These are phyloP conservation scores for Backusella psychrophila DNA, from an alignment of 192 early-diverging fungal species.

Conservation along the genomic window DNA sequence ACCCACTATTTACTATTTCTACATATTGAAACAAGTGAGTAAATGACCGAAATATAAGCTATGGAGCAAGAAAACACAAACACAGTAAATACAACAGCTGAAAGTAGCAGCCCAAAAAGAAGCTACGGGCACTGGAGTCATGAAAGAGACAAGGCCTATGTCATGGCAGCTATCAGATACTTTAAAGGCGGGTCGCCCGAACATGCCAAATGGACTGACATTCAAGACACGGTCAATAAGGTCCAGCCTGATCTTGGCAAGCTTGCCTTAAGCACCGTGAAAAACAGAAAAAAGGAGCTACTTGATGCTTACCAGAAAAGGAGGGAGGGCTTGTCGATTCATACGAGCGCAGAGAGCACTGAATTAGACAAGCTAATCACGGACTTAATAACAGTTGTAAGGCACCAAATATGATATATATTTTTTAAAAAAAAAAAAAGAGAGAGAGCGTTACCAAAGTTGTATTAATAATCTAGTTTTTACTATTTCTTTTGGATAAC, in stretches of 20 bases:
- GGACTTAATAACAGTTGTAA: not conserved
- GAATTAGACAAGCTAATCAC: not conserved
- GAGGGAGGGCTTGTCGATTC: not conserved
- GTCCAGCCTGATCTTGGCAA: not conserved
- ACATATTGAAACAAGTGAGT: not conserved
- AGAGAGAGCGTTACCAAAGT: not conserved
- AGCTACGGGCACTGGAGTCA: not conserved
- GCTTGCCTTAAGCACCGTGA: not conserved
- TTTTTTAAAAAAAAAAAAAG: not conserved
- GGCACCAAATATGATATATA: not conserved
- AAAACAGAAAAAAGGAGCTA: not conserved
- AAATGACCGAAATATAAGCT: not conserved
- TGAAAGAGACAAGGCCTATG: not conserved
- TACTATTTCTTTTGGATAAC: not conserved
- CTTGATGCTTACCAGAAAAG: not conserved
- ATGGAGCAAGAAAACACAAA: not conserved
- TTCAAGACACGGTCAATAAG: slow-evolving; percentile 1
- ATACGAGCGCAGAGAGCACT: not conserved
- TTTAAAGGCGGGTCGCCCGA: not conserved
- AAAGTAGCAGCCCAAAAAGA: not conserved
- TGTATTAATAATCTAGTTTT: not conserved
- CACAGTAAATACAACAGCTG: not conserved
- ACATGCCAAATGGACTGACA: not conserved
- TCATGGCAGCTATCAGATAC: not conserved
- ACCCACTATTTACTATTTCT: not conserved